These are phyloP conservation scores for Phalaenopsis equestris DNA, from an alignment of 106 monocot genomes.

Conservation along the genomic window DNA sequence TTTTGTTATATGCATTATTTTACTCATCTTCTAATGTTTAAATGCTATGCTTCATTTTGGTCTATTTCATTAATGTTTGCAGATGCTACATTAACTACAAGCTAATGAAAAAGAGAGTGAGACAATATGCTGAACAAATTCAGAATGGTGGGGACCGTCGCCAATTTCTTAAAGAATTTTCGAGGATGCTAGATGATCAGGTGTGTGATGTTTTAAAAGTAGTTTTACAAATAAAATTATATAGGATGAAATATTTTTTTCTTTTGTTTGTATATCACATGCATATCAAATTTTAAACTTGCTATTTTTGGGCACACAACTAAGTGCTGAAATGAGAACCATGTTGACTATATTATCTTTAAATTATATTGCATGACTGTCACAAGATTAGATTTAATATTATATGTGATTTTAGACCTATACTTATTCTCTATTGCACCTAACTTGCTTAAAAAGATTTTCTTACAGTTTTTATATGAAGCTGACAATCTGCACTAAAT, in stretches of 20 bases:
- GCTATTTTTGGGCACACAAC: no score
- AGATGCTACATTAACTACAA: constrained; percentile 98
- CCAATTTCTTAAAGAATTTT: constrained; percentile 85
- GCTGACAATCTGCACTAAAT: no score
- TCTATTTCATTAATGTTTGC: constrained; percentile 12
- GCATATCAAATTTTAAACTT: no score
- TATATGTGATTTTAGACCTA: no score
- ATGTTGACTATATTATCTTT: no score
- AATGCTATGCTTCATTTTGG: not conserved
- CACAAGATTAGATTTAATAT: no score
- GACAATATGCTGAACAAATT: constrained; percentile 64
- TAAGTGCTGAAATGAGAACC: no score
- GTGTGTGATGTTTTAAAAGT: constrained; percentile 19
- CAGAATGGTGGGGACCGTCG: constrained; percentile 48
- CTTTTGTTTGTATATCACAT: not conserved
- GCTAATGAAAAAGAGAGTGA: constrained; percentile 94
- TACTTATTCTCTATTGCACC: no score
- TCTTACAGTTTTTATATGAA: no score
- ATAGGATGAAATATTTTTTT: not conserved
- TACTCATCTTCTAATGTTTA: not conserved
- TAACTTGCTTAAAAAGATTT: no score
- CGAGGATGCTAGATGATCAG: constrained; percentile 93
- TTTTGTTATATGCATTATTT: not conserved
- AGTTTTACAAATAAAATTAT: not conserved
- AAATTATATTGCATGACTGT: no score